phyloP scores from a whole-genome alignment of 2,329 filamentous ascomycete species.

The Dothistroma septosporum region DNA sequence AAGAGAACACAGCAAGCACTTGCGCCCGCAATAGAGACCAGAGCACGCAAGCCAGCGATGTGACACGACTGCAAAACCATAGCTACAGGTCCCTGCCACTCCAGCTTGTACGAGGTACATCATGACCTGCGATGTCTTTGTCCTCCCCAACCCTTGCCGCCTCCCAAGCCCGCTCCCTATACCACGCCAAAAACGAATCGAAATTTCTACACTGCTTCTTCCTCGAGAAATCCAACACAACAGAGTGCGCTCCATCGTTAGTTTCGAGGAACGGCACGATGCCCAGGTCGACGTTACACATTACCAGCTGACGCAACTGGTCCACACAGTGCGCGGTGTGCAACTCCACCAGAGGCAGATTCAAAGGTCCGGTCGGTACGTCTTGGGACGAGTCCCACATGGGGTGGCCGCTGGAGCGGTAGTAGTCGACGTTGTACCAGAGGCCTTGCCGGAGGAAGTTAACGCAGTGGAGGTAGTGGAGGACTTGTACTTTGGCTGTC shows the following conservation, averaged over 20 bases:
- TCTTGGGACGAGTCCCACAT: not conserved
- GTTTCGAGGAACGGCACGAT: not conserved
- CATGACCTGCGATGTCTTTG: no score
- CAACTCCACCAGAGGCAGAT: not conserved
- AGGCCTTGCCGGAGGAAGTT: conserved; percentile 3
- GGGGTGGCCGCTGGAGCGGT: not conserved
- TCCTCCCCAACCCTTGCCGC: no score
- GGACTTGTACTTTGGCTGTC: no score
- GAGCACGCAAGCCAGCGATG: no score
- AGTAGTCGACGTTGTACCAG: conserved; percentile 4
- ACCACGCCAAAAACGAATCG: not conserved
- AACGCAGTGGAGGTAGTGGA: not conserved
- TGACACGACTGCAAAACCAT: no score
- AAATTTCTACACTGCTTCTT: conserved; percentile 1
- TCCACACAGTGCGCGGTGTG: conserved; percentile 1
- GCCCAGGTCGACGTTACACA: not conserved
- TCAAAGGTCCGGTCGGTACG: not conserved
- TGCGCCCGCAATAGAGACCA: no score
- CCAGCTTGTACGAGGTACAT: no score
- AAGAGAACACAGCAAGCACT: no score
- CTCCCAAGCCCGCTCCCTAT: no score
- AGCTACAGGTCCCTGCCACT: no score
- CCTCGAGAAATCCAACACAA: not conserved
- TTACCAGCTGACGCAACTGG: not conserved
- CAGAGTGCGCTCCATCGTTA: not conserved